Evolutionary conservation across 192 early-diverging fungal species (phyloP), one percentile per base, ranked within the genome.

Genomic region (Fimicolochytrium jonesii): DNA sequence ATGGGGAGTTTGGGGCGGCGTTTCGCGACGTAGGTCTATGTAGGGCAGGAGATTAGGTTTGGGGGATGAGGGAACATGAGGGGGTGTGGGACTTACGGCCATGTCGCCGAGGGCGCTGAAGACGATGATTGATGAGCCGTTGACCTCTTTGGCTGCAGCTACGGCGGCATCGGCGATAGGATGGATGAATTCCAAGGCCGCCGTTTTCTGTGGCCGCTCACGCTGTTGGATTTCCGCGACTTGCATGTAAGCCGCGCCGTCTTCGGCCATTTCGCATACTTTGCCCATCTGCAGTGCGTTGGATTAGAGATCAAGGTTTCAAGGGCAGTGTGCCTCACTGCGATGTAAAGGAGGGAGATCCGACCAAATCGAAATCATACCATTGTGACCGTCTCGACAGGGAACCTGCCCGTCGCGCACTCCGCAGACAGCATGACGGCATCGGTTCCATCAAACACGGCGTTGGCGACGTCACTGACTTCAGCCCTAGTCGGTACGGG

Each of bases 401-500:
- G 80, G 57, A 65, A 83, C 33, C 57, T 41, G 2, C 80, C 80
- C n/a, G 70, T 71, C 0, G 80, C 81, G 41, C 73, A 79, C 56
- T 83, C 81, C 5, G 75, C 79, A 2, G 66, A 70, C 42, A 79
- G 61, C 81, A 83, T 83, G 11, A 83, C 81, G 1, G 81, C 81
- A 81, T 99, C 96, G 37, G 92, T 89, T 54, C 96, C 96, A 68
- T 99, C 96, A 69, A 96, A 75, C 18, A 99, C 86, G 54, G 96
- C 96, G 76, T 99, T 99, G 36, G 96, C 94, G 30, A 99, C 96
- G 73, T 99, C 96, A 39, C 90, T 93, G 9, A 94, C 93, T 71
- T 99, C 96, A 61, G 96, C 96, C 71, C 96, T 90, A 31, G 96
- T 99, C n/a, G 96, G 96, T 42, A 92, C 88, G 51, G 96, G 96